Evolutionary conservation across 2,329 filamentous ascomycete species (phyloP).

Genomic region (Curvularia hawaiiensis): DNA sequence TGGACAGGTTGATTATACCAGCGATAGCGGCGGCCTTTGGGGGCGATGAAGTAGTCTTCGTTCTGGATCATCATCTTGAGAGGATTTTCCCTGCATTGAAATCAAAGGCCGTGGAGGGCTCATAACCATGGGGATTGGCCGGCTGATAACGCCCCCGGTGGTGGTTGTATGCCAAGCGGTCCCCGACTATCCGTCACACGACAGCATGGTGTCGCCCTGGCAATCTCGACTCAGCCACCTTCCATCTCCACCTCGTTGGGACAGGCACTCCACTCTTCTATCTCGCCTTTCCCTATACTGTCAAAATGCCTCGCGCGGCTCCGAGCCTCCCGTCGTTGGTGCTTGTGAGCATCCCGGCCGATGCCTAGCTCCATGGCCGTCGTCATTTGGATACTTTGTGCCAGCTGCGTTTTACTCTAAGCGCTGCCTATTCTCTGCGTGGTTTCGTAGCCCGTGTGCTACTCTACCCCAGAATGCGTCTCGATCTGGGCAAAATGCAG

Average conservation of each 20-base stretch:
- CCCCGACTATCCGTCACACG: slow-evolving; percentile 15
- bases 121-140: slow-evolving; percentile 15
- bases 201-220: slow-evolving; percentile 14
- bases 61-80: slow-evolving; percentile 19
- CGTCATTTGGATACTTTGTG: slow-evolving; percentile 4
- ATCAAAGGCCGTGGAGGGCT: slow-evolving; percentile 7
- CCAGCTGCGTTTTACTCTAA: slow-evolving; percentile 3
- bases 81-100: slow-evolving; percentile 9
- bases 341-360: slow-evolving; percentile 6
- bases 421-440: slow-evolving; percentile 2
- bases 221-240: slow-evolving; percentile 19
- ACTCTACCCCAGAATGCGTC: not conserved
- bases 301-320: slow-evolving; percentile 16
- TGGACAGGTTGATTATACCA: slow-evolving; percentile 14
- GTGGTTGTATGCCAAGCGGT: slow-evolving; percentile 13
- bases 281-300: slow-evolving; percentile 16
- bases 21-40: slow-evolving; percentile 12
- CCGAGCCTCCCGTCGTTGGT: slow-evolving; percentile 10
- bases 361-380: slow-evolving; percentile 6
- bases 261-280: slow-evolving; percentile 15
- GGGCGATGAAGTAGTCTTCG: slow-evolving; percentile 17
- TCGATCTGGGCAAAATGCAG: slow-evolving; percentile 3
- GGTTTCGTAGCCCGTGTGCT: not conserved
- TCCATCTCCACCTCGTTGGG: slow-evolving; percentile 18
- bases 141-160: slow-evolving; percentile 13